phyloP scores from a whole-genome alignment of 2,329 filamentous ascomycete species.

The Zymoseptoria pseudotritici region DNA sequence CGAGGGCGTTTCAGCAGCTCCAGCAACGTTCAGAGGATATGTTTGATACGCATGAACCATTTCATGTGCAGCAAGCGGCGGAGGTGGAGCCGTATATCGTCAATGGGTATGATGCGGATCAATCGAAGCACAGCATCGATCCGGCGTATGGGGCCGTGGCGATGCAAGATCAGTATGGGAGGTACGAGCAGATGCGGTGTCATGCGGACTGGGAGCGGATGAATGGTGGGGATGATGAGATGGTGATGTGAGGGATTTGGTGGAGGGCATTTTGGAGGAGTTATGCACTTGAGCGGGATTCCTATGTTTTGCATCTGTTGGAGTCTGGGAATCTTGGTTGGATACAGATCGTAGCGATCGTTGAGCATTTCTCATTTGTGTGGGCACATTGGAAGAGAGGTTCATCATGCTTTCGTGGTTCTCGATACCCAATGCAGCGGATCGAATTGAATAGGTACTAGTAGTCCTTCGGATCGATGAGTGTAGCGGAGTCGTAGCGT shows the following conservation, averaged over 20 bases:
- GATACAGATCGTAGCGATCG: too few relatives aligned
- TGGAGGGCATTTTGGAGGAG: not conserved
- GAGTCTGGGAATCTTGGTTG: not conserved
- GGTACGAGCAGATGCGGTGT: constrained; percentile 48
- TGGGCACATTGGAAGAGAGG: too few relatives aligned
- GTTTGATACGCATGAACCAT: constrained; percentile 20
- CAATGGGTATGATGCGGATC: constrained; percentile 70
- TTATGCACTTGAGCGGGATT: not conserved
- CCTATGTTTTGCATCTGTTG: not conserved
- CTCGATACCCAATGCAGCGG: too few relatives aligned
- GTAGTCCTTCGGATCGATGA: too few relatives aligned
- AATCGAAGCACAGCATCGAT: constrained; percentile 56
- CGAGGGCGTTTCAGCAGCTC: constrained; percentile 5
- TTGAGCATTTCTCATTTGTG: too few relatives aligned
- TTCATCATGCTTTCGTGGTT: too few relatives aligned
- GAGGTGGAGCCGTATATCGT: constrained; percentile 74
- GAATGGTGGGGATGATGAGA: constrained; percentile 23
- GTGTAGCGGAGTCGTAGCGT: too few relatives aligned
- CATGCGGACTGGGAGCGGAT: constrained; percentile 40
- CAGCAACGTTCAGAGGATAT: constrained; percentile 18
- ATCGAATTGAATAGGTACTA: too few relatives aligned
- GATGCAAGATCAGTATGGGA: constrained; percentile 64
- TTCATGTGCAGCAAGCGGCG: constrained; percentile 27
- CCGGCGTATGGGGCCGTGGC: constrained; percentile 54
- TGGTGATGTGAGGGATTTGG: constrained; percentile 22